These are phyloP conservation scores for Geotrichum restrictum DNA, from an alignment of 1,139 yeast genomes.

Conservation along the genomic window DNA sequence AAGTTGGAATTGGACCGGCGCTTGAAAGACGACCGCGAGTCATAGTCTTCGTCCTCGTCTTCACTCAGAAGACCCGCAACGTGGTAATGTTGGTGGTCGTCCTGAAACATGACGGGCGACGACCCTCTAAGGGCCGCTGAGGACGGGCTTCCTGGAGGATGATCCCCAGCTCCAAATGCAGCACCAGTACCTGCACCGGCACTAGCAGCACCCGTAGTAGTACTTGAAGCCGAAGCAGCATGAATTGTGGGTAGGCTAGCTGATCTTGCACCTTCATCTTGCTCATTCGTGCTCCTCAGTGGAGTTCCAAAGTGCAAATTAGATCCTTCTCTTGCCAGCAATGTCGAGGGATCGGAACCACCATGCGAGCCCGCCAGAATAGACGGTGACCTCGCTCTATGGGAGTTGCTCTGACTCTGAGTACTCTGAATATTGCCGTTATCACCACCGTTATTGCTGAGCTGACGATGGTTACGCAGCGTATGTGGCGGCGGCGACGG, in stretches of 20 bases:
- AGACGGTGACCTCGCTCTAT: background rate
- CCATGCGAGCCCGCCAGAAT: background rate
- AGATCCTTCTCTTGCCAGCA: background rate
- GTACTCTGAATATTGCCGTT: no score
- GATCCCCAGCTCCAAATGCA: no score
- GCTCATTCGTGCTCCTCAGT: background rate
- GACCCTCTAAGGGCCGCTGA: background rate
- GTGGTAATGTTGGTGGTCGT: constrained; percentile 3
- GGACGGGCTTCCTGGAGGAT: background rate
- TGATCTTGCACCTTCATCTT: background rate
- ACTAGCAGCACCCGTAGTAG: background rate
- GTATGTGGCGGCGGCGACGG: background rate
- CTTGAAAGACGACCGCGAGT: constrained; percentile 24
- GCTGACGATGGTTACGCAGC: background rate
- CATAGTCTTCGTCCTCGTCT: constrained; percentile 15
- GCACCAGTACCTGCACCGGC: no score
- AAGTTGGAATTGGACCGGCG: constrained; percentile 34
- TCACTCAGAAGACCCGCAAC: background rate
- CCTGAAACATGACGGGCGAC: background rate
- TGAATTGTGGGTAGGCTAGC: constrained; percentile 10
- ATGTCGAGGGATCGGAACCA: background rate
- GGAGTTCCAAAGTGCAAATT: background rate
- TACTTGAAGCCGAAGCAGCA: background rate
- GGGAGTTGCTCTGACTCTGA: background rate
- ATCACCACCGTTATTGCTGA: no score